These are phyloP conservation scores for Avena insularis DNA, from an alignment of 176 grass and related monocot species.

Conservation along the genomic window DNA sequence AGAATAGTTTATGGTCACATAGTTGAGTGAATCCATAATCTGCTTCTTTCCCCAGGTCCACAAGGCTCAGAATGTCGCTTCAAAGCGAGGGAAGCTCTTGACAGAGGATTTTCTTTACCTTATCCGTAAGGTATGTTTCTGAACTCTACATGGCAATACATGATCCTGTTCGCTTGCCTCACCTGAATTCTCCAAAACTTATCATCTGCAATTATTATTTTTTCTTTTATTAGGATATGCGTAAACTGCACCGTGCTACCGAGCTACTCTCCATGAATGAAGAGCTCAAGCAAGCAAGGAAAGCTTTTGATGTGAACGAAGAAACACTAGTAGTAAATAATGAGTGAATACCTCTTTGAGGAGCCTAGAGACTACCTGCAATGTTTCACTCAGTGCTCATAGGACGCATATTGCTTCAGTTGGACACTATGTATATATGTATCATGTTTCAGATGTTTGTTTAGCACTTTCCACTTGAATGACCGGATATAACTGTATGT, in stretches of 20 bases:
- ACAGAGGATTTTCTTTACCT: slow-evolving; percentile 99
- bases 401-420: slow-evolving; percentile 7
- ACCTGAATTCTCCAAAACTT: not conserved
- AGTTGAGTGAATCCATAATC: slow-evolving; percentile 17
- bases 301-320: slow-evolving; percentile 96
- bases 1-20: slow-evolving; percentile 28
- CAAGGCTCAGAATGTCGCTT: slow-evolving; percentile 90
- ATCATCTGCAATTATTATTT: not conserved
- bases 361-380: slow-evolving; percentile 1
- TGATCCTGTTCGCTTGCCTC: slow-evolving; percentile 7
- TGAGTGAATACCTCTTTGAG: slow-evolving; percentile 30
- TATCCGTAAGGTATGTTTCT: slow-evolving; percentile 75
- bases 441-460: slow-evolving; percentile 4
- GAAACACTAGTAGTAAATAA: slow-evolving; percentile 67
- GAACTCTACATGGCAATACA: not conserved
- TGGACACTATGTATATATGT: slow-evolving; percentile 8
- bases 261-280: slow-evolving; percentile 96
- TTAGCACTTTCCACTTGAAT: slow-evolving; percentile 16
- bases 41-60: slow-evolving; percentile 64
- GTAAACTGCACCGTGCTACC: slow-evolving; percentile 79
- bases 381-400: not conserved
- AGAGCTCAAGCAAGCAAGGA: slow-evolving; percentile 96
- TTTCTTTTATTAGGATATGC: slow-evolving; percentile 58
- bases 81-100: slow-evolving; percentile 92
- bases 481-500: not conserved